Percentiles rank a stretch among this genome's conserved stretches.
Evolutionary conservation across 371 early-diverging fungal species (phyloP).

Genomic region (Mucor saturninus): DNA sequence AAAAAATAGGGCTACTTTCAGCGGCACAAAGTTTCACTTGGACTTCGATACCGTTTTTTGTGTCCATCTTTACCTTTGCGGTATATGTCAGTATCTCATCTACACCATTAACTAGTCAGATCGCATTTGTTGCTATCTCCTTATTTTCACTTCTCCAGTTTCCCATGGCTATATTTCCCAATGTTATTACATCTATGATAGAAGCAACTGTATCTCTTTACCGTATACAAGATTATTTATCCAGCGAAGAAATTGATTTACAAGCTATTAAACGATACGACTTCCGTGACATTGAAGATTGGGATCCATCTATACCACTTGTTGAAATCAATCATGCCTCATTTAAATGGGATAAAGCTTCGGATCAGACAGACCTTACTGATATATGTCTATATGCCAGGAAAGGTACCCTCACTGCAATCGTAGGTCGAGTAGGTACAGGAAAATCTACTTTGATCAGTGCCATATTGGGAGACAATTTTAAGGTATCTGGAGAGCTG

Average conservation of each 20-base stretch:
- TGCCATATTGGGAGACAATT: conserved; percentile 90
- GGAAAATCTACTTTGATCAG: conserved; percentile 87
- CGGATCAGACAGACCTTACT: conserved; percentile 52
- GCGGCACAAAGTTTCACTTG: conserved; percentile 69
- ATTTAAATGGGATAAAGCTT: conserved; percentile 41
- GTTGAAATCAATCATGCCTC: conserved; percentile 40
- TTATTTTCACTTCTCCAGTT: conserved; percentile 93
- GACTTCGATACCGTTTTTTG: conserved; percentile 88
- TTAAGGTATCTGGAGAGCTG: conserved; percentile 71
- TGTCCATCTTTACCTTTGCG: conserved; percentile 84
- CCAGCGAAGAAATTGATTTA: conserved; percentile 77
- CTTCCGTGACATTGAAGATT: conserved; percentile 32
- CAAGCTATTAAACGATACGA: conserved; percentile 59
- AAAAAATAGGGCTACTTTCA: conserved; percentile 69
- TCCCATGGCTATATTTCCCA: conserved; percentile 78
- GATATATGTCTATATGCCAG: conserved; percentile 68
- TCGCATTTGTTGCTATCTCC: conserved; percentile 88
- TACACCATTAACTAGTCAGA: conserved; percentile 70
- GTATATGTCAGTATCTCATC: conserved; percentile 67
- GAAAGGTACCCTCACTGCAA: conserved; percentile 71
- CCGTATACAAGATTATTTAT: conserved; percentile 81
- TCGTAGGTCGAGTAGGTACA: conserved; percentile 90
- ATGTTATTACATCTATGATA: conserved; percentile 65
- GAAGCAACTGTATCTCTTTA: conserved; percentile 85
- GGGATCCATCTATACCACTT: conserved; percentile 37